phyloP scores from a whole-genome alignment of 768 basidiomycete genomes.

The Pisolithus microcarpus region DNA sequence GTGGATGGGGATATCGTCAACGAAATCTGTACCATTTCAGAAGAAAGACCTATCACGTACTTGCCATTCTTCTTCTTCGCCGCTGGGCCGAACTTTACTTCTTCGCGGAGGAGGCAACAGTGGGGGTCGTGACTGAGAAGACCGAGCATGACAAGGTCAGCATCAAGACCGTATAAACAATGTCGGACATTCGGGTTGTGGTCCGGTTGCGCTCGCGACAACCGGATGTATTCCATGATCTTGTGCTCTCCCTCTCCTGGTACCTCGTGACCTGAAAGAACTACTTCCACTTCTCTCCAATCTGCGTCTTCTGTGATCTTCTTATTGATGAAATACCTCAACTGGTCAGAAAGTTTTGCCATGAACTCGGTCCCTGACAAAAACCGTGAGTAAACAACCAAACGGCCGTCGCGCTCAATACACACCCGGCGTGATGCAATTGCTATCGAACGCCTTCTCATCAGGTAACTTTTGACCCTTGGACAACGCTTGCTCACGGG shows the following conservation, averaged over 20 bases:
- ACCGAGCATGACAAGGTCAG: slow-evolving; percentile 97
- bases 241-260: slow-evolving; percentile 99
- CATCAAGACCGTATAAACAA: slow-evolving; percentile 97
- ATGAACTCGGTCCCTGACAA: slow-evolving; percentile 86
- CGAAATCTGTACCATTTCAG: background rate
- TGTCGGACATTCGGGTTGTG: slow-evolving; percentile 97
- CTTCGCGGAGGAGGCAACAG: slow-evolving; percentile 94
- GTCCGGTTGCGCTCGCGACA: slow-evolving; percentile 89
- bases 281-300: slow-evolving; percentile 88
- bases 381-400: background rate
- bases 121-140: slow-evolving; percentile 97
- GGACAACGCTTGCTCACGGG: slow-evolving; percentile 75
- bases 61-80: slow-evolving; percentile 61
- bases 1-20: slow-evolving; percentile 6
- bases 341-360: slow-evolving; percentile 83
- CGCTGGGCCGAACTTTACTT: slow-evolving; percentile 92
- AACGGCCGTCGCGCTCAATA: background rate
- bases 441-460: slow-evolving; percentile 95
- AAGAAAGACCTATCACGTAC: slow-evolving; percentile 24
- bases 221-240: slow-evolving; percentile 98
- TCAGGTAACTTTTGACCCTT: slow-evolving; percentile 90
- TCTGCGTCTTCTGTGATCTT: slow-evolving; percentile 96
- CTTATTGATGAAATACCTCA: slow-evolving; percentile 96
- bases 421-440: slow-evolving; percentile 96
- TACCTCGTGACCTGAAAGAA: slow-evolving; percentile 95